Base-by-base conservation (phyloP, 345 rosid genomes). In the Salix viminalis region DNA sequence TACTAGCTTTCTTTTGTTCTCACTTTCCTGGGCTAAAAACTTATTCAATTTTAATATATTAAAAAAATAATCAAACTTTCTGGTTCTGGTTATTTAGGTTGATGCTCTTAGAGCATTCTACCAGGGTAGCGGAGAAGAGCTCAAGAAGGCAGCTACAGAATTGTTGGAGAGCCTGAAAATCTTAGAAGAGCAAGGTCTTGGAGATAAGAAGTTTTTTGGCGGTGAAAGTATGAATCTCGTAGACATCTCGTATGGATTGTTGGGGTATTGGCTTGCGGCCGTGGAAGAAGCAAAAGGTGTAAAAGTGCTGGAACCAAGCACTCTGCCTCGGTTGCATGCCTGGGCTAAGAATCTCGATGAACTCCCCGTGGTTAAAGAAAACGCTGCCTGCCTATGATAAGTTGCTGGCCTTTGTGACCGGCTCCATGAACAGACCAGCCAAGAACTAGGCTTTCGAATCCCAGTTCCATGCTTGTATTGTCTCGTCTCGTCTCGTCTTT, bases 191-290 rank as follows among this genome's bases (percentile, higher is more conserved):
- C 24, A 72, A 6, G 71, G 26, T 11, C 66, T 78, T 2, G 76
- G 76, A 2, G 81, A 72, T 4, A 78, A 78, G 21, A 72, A 37
- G 36, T 78, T 72, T 9, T 72, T 72, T n/a, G 72, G 72, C n/a
- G n/a, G n/a, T n/a, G n/a, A n/a, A n/a, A n/a, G n/a, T n/a, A n/a
- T n/a, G n/a, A n/a, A n/a, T n/a, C 23, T 72, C 1, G 71, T 72
- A 3, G 81, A 78, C 71, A 24, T 78, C 7, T 2, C 67, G 0
- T 72, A 1, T 23, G 67, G 76, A 10, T 8, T 8, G 2, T 42
- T 50, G 8, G 44, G 54, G 28, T 64, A 36, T 18, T 78, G 76
- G 76, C 2, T 71, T 15, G 67, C 8, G 3, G 71, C 50, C 2
- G 0, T 69, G 3, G 76, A 28, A 54, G 71, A 71, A 50, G 8